phyloP scores from a whole-genome alignment of 1,284 basidiomycete genomes.

The Inonotus hispidus region DNA sequence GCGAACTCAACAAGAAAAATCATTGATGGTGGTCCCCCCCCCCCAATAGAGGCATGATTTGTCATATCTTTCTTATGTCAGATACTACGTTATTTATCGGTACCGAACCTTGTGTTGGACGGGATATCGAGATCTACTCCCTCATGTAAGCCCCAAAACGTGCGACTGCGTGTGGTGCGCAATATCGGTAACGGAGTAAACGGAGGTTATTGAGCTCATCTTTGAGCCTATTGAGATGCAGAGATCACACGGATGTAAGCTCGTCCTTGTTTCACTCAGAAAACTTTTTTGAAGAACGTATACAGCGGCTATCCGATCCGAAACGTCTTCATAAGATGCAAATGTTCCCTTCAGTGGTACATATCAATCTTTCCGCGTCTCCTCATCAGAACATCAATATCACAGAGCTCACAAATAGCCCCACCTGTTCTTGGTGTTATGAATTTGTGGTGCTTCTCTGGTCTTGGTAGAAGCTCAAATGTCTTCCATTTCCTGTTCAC shows the following conservation, averaged over 20 bases:
- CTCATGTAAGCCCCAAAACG: background rate
- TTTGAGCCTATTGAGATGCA: too few species aligned
- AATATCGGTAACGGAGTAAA: background rate
- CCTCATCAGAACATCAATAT: too few species aligned
- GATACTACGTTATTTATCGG: too few species aligned
- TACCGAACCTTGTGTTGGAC: too few species aligned
- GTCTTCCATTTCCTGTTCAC: background rate
- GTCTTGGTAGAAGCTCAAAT: background rate
- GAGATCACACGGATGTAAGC: background rate
- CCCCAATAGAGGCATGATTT: too few species aligned
- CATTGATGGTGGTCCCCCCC: too few species aligned
- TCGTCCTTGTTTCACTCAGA: too few species aligned
- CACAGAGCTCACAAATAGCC: too few species aligned
- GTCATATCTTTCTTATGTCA: too few species aligned
- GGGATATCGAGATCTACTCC: background rate
- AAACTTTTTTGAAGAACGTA: background rate
- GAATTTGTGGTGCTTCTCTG: background rate
- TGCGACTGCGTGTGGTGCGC: background rate
- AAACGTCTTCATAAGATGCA: background rate
- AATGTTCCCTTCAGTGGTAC: background rate
- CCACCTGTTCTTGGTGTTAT: background rate
- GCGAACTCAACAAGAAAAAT: too few species aligned
- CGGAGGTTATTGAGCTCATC: slow-evolving; percentile 1
- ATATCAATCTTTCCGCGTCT: too few species aligned
- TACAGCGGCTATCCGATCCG: too few species aligned